Percentiles rank a stretch among this genome's conserved stretches.
These are phyloP conservation scores for Cercophora newfieldiana DNA, from an alignment of 495 filamentous ascomycete genomes.

Conservation along the genomic window DNA sequence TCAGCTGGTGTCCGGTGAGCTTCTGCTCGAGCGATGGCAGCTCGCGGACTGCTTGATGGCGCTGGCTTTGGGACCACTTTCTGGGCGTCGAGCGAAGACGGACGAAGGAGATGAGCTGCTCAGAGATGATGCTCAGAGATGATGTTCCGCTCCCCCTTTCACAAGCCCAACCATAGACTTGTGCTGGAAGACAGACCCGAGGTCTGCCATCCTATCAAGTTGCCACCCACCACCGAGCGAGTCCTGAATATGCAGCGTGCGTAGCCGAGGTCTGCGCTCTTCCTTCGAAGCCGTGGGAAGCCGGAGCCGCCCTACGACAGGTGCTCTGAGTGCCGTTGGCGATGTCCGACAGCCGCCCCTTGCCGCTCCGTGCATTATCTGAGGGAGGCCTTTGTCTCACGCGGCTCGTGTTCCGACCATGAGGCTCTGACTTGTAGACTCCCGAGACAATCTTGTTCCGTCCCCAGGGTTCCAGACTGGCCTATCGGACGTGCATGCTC, in stretches of 20 bases:
- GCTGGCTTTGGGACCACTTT: not conserved
- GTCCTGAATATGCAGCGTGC: not conserved
- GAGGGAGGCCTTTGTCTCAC: not conserved
- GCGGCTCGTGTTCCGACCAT: not conserved
- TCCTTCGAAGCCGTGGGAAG: not conserved
- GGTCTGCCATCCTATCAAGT: not conserved
- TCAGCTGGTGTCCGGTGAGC: not conserved
- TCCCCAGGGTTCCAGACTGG: not conserved
- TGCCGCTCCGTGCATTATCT: not conserved
- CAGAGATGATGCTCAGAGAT: not conserved
- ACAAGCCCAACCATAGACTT: too few species aligned
- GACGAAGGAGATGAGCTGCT: not conserved
- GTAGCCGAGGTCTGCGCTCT: not conserved
- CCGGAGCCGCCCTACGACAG: not conserved
- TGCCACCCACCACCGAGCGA: not conserved
- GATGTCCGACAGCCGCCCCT: not conserved
- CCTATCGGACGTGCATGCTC: not conserved
- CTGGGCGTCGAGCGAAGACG: not conserved
- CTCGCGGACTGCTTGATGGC: not conserved
- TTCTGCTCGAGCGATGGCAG: not conserved
- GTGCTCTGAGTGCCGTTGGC: not conserved
- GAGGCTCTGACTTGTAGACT: not conserved
- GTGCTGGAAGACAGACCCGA: not conserved
- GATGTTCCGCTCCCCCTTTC: too few species aligned
- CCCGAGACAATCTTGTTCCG: not conserved